Conservation (phyloP, 2,329 filamentous ascomycete species). For the Diatrype stigma region DNA sequence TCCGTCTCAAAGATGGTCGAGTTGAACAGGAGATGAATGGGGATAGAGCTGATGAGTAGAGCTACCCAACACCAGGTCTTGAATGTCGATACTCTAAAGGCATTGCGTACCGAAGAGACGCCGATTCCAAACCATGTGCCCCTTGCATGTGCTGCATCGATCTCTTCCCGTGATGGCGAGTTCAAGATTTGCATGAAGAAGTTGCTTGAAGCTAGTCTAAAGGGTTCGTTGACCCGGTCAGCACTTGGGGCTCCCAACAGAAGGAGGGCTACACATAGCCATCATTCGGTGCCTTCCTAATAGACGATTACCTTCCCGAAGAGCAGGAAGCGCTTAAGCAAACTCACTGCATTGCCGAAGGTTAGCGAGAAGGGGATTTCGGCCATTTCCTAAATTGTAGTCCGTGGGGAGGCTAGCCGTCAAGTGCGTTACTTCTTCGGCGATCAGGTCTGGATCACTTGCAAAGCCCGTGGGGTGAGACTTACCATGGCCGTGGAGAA, state of each 20-base stretch:
- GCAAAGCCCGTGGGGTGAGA: not conserved
- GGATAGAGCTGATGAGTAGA: constrained; percentile 10
- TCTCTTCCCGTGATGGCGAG: constrained; percentile 41
- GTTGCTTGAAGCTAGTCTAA: constrained; percentile 37
- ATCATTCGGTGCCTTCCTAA: not conserved
- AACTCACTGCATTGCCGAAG: not conserved
- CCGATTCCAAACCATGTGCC: constrained; percentile 40
- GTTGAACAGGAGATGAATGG: constrained; percentile 15
- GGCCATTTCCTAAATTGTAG: too few species aligned
- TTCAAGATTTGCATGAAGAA: constrained; percentile 46
- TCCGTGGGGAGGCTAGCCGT: too few species aligned
- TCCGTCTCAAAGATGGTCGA: constrained; percentile 8
- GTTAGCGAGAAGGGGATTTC: not conserved
- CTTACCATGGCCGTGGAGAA: not conserved
- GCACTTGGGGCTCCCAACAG: not conserved
- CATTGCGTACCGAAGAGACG: constrained; percentile 34
- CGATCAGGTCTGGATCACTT: not conserved
- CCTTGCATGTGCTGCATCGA: constrained; percentile 39
- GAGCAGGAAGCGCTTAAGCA: not conserved
- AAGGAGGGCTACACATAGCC: not conserved
- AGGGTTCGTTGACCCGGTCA: not conserved
- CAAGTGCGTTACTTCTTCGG: not conserved
- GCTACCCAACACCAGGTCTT: constrained; percentile 11
- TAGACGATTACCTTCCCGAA: not conserved
- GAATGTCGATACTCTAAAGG: constrained; percentile 14